Conservation (phyloP, 108 stramenopile genomes). For the Cyclotella cryptica region DNA sequence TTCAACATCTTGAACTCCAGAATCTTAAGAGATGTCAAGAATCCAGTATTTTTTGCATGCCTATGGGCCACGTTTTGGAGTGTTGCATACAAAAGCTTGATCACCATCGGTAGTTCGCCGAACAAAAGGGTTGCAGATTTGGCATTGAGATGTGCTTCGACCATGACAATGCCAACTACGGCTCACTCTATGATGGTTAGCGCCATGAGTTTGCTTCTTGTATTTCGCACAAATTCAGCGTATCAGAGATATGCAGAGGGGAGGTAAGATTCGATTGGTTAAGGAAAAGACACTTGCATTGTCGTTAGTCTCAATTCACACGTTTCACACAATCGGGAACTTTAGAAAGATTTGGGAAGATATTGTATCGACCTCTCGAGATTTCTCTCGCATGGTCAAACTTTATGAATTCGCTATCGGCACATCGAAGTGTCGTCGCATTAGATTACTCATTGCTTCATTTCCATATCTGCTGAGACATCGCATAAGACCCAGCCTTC, state of each 20-base stretch:
- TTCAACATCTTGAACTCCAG: constrained; percentile 78
- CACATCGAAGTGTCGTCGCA: constrained; percentile 62
- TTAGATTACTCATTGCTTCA: constrained; percentile 76
- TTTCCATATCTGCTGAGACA: constrained; percentile 86
- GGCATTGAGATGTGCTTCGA: constrained; percentile 31
- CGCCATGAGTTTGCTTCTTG: constrained; percentile 88
- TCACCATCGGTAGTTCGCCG: constrained; percentile 5
- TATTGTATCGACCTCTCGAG: constrained; percentile 73
- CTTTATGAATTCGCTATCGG: constrained; percentile 89
- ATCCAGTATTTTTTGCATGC: constrained; percentile 70
- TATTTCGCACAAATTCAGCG: constrained; percentile 91
- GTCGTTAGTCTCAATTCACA: not conserved
- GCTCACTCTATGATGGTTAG: constrained; percentile 85
- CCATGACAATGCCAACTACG: constrained; percentile 64
- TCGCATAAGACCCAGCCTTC: constrained; percentile 79
- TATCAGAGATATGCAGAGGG: constrained; percentile 95
- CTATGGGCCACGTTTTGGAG: constrained; percentile 74
- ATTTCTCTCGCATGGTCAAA: constrained; percentile 81
- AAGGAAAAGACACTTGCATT: not conserved
- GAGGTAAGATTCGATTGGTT: constrained; percentile 8
- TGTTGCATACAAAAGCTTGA: constrained; percentile 55
- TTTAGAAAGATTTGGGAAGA: constrained; percentile 77
- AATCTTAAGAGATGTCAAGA: constrained; percentile 78
- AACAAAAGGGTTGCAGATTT: constrained; percentile 3
- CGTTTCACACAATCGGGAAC: not conserved